Evolutionary conservation across 2,329 filamentous ascomycete species (phyloP).

Genomic region (Phialocephala subalpina): DNA sequence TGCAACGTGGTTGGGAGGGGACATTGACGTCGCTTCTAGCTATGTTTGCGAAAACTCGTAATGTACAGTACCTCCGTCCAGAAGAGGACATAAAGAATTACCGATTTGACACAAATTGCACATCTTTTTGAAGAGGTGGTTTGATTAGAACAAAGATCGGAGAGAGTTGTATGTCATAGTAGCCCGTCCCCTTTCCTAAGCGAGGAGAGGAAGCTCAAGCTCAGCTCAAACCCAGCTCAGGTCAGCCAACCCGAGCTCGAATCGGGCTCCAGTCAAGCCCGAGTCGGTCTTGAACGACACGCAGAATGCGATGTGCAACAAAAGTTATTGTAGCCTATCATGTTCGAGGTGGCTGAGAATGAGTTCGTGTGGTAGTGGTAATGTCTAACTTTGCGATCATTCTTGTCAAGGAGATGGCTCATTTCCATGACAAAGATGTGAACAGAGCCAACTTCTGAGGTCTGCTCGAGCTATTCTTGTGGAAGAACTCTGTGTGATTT

Average conservation of each 20-base stretch:
- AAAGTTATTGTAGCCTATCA: not conserved
- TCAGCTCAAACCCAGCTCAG: not conserved
- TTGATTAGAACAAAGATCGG: no score
- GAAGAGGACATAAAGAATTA: no score
- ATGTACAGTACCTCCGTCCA: not conserved
- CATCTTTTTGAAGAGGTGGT: no score
- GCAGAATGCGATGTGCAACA: not conserved
- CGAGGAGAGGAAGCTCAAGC: not conserved
- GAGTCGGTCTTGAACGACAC: not conserved
- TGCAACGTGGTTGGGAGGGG: conserved; percentile 31
- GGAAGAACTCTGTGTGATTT: no score
- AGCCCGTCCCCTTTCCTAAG: not conserved
- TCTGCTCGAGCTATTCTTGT: no score
- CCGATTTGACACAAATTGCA: no score
- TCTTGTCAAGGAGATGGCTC: no score
- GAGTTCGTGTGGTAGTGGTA: no score
- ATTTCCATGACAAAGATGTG: no score
- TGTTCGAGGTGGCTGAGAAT: not conserved
- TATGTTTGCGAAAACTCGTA: conserved; percentile 10
- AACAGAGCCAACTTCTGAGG: no score
- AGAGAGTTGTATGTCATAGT: not conserved
- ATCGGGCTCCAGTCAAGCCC: not conserved
- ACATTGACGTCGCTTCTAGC: not conserved
- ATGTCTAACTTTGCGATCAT: no score
- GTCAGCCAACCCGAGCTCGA: not conserved